A percentile compares a stretch with the other conserved stretches of the same genome.
Conservation (phyloP, 345 rosid genomes). For the Orychophragmus violaceus region DNA sequence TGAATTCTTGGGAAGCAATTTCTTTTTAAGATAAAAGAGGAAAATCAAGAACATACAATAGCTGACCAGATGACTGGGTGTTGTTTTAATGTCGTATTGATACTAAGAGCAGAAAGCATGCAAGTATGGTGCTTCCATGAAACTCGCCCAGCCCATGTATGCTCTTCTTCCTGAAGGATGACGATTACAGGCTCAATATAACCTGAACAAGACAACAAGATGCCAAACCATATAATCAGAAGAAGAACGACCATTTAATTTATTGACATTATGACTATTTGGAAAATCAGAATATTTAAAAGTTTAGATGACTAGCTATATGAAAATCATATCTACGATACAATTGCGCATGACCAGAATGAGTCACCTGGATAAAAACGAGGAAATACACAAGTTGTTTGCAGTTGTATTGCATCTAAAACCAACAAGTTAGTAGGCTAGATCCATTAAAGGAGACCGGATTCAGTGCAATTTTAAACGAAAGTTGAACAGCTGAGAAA, state of each 20-base stretch:
- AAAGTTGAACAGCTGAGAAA: slow-evolving; percentile 2
- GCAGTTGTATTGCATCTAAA: not conserved
- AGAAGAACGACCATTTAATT: slow-evolving; percentile 8
- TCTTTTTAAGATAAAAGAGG: not conserved
- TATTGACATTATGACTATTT: not conserved
- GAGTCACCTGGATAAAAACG: not conserved
- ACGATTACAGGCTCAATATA: slow-evolving; percentile 97
- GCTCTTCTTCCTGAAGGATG: slow-evolving; percentile 92
- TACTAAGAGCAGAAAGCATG: slow-evolving; percentile 91
- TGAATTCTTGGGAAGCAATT: slow-evolving; percentile 2
- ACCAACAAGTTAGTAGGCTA: slow-evolving; percentile 10
- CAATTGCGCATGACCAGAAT: slow-evolving; percentile 3
- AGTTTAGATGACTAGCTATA: not conserved
- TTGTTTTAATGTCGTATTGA: slow-evolving; percentile 87
- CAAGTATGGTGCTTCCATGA: slow-evolving; percentile 96
- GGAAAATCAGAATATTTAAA: slow-evolving; percentile 3
- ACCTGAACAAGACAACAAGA: slow-evolving; percentile 47
- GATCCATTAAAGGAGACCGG: not conserved
- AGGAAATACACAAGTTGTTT: not conserved
- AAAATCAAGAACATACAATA: slow-evolving; percentile 53
- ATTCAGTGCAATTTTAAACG: not conserved
- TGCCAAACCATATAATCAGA: slow-evolving; percentile 16
- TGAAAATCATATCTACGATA: slow-evolving; percentile 6
- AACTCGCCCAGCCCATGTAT: slow-evolving; percentile 90
- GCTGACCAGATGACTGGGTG: slow-evolving; percentile 99